These are phyloP conservation scores for Pseudotsuga menziesii DNA, from an alignment of 75 land plant species.

Conservation along the genomic window DNA sequence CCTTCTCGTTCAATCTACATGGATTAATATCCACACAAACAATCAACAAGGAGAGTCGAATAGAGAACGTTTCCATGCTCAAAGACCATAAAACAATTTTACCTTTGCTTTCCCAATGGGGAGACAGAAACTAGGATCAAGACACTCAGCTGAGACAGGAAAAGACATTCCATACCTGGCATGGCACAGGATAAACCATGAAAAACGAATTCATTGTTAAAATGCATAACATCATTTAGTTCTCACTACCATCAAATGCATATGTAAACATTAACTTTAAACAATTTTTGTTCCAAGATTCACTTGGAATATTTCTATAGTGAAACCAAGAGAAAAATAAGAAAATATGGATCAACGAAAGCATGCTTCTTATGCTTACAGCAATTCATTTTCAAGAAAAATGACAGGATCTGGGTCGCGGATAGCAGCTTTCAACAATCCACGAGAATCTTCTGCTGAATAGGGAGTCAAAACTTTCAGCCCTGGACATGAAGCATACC, in stretches of 20 bases:
- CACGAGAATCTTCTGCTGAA: slow-evolving; percentile 90
- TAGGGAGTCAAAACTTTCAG: slow-evolving; percentile 83
- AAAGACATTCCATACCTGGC: slow-evolving; percentile 85
- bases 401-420: slow-evolving; percentile 94
- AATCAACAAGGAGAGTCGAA: neutral
- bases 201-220: neutral
- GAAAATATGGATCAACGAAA: neutral
- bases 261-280: slow-evolving; percentile 4
- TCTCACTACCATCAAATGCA: neutral
- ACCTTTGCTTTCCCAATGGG: slow-evolving; percentile 99
- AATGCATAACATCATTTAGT: neutral
- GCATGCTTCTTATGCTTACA: slow-evolving; percentile 44
- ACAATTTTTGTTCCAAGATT: neutral
- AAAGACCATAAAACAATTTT: neutral
- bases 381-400: slow-evolving; percentile 87
- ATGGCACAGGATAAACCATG: neutral
- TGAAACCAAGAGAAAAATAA: neutral
- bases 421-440: slow-evolving; percentile 87
- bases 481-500: slow-evolving; percentile 81
- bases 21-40: neutral
- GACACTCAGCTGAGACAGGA: slow-evolving; percentile 87
- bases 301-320: neutral
- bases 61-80: neutral
- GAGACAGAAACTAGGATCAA: slow-evolving; percentile 87
- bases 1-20: slow-evolving; percentile 87